These are phyloP conservation scores for Colletotrichum sp. DNA, from an alignment of 2,329 filamentous ascomycete species.

Conservation along the genomic window DNA sequence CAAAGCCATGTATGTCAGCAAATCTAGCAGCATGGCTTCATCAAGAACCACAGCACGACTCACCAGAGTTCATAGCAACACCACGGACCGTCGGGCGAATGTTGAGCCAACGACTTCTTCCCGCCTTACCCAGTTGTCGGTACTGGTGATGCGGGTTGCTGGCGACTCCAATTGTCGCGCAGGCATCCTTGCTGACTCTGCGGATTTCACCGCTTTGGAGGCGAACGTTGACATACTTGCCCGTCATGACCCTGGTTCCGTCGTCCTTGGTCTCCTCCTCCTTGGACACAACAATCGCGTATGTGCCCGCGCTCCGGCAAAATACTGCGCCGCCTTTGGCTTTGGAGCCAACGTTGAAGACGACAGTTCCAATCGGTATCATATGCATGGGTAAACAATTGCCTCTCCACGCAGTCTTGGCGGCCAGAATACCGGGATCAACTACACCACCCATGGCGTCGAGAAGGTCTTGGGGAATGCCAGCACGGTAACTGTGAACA, in stretches of 20 bases:
- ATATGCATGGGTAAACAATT: conserved; percentile 96
- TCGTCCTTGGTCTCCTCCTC: conserved; percentile 74
- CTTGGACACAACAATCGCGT: conserved; percentile 87
- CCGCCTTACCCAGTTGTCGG: conserved; percentile 91
- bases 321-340: conserved; percentile 81
- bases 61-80: conserved; percentile 97
- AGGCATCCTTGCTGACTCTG: conserved; percentile 88
- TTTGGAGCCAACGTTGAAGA: conserved; percentile 87
- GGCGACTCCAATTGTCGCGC: conserved; percentile 90
- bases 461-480: conserved; percentile 86
- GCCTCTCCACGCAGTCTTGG: conserved; percentile 90
- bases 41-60: conserved; percentile 29
- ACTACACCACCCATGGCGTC: conserved; percentile 91
- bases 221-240: conserved; percentile 81
- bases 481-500: conserved; percentile 88
- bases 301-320: conserved; percentile 93
- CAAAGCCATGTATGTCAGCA: conserved; percentile 9
- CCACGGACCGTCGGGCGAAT: conserved; percentile 95
- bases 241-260: conserved; percentile 66
- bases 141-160: conserved; percentile 95
- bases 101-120: conserved; percentile 90
- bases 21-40: not conserved
- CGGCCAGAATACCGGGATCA: conserved; percentile 94
- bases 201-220: conserved; percentile 93
- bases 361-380: conserved; percentile 91